Base-by-base conservation (phyloP, 208 protist species). In the Phytomonas serpens region DNA sequence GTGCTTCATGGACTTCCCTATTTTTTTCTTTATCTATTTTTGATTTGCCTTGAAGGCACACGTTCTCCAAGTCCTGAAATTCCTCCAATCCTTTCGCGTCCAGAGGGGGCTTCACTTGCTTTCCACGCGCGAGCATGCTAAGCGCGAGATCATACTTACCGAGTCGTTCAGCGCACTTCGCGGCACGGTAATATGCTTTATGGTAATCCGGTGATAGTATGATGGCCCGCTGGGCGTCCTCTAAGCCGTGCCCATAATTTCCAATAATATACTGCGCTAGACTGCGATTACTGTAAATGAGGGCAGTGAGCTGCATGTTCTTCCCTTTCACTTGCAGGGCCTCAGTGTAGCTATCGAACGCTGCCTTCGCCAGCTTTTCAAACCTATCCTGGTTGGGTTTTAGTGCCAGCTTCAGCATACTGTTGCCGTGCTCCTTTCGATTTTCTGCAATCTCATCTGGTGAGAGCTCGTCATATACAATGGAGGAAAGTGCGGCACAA, bases 151-250 rank as follows among this genome's bases (percentile, higher is more conserved):
- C 87, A 69, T 85, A 95, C 78, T 92, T 95, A 63, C 78, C 77
- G 52, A 95, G 64, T 7, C 80, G 78, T 70, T 86, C 80, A 6
- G 87, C 87, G 57, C 85, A 90, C 71, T 86, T 85, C 13, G 91
- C 91, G 62, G 80, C 86, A 67, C 91, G 91, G 77, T 86, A 96
- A 79, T 94, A 96, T 0, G 87, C 87, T 77, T 96, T 96, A 76
- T 71, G 71, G 80, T 93, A 94, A 42, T 87, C 61, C 4, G 84
- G 88, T 77, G 92, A 84, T 13, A 96, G 72, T 30, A 93, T 80
- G 64, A 96, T 89, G 38, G 89, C 77, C 0, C 85, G 74, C 86
- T 94, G 86, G 19, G 86, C 91, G 67, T 96, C 91, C 75, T 84
- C 83, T 5, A 96, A 72, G 11, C 85, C 87, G 77, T 94, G 84